phyloP scores from a whole-genome alignment of 768 basidiomycete species.

The Hericium rajendrae region DNA sequence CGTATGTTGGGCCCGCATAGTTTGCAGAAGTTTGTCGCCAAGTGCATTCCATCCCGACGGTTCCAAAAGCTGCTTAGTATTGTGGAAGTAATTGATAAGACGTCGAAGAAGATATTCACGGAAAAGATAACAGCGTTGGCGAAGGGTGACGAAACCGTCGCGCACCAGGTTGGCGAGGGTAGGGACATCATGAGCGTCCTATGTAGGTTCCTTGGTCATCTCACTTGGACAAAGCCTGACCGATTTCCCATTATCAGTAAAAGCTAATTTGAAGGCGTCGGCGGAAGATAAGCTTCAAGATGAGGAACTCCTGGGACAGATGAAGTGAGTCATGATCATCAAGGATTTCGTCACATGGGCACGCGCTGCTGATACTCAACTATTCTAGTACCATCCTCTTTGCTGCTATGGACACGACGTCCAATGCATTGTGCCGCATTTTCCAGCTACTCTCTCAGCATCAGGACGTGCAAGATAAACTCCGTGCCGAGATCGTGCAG shows the following conservation, averaged over 20 bases:
- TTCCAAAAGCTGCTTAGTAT: conserved; percentile 20
- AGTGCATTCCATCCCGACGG: conserved; percentile 14
- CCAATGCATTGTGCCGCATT: conserved; percentile 24
- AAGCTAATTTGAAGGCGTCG: conserved; percentile 23
- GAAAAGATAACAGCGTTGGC: conserved; percentile 20
- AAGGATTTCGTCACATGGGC: neutral
- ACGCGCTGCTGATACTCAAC: no score
- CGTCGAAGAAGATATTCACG: conserved; percentile 19
- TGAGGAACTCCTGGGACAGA: conserved; percentile 28
- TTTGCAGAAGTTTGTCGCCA: conserved; percentile 23
- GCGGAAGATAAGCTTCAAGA: conserved; percentile 24
- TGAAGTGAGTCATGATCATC: conserved; percentile 14
- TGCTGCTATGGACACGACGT: conserved; percentile 12
- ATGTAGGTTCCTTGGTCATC: conserved; percentile 17
- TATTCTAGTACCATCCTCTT: neutral
- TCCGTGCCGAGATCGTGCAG: conserved; percentile 12
- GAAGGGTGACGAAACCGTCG: neutral
- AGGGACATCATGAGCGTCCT: conserved; percentile 33
- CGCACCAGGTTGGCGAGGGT: conserved; percentile 13
- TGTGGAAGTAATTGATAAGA: conserved; percentile 22
- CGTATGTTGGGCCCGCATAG: conserved; percentile 17
- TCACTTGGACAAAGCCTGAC: neutral
- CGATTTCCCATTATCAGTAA: conserved; percentile 17
- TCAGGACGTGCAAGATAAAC: conserved; percentile 21
- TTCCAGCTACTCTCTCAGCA: conserved; percentile 24